Evolutionary conservation across 1,284 basidiomycete genomes (phyloP), one percentile per base, ranked within the genome.

Genomic region (Coriolopsis trogii): DNA sequence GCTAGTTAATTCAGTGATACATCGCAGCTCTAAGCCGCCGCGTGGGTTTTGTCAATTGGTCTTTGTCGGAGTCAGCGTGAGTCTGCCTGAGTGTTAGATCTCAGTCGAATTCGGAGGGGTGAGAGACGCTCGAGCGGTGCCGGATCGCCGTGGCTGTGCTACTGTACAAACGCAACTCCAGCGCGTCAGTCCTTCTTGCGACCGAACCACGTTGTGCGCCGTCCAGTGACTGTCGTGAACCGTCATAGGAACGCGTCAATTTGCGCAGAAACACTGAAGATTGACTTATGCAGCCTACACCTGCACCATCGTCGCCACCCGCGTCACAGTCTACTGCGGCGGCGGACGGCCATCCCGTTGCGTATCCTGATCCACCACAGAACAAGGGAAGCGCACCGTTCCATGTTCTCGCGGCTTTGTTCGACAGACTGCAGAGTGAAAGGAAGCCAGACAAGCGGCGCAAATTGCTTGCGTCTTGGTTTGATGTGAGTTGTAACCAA

Each of bases 371-470:
- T 15, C 82, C 84, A 26, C 88, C 87, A 23, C 73, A 78, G 56
- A 89, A 87, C 66, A 71, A 70, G 43, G 82, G 77, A 38, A 87
- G 79, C 55, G 82, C 86, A 23, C 86, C 87, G 3, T 90, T 92
- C 64, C 73, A 74, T 23, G 78, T 85, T 16, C 72, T 92, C 0
- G 78, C 77, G 3, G 78, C 77, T 7, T 72, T 92, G 18, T 92
- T 91, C 69, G 81, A 86, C 53, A 87, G 78, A 56, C 71, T 91
- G 4, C 81, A 84, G 53, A 74, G 64, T 43, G 88, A 91, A 66
- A 76, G 83, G 55, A 89, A 84, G 62, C 83, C 82, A 41, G 89
- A 91, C 16, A 77, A 80, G 60, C 73, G 88, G 52, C 80, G 80
- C 59, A 86, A 78, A 60, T 64, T 84, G 13, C 67, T 92, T 15